These are phyloP conservation scores for Anethum foeniculum DNA, from an alignment of 140 eudicot genomes.

Conservation along the genomic window DNA sequence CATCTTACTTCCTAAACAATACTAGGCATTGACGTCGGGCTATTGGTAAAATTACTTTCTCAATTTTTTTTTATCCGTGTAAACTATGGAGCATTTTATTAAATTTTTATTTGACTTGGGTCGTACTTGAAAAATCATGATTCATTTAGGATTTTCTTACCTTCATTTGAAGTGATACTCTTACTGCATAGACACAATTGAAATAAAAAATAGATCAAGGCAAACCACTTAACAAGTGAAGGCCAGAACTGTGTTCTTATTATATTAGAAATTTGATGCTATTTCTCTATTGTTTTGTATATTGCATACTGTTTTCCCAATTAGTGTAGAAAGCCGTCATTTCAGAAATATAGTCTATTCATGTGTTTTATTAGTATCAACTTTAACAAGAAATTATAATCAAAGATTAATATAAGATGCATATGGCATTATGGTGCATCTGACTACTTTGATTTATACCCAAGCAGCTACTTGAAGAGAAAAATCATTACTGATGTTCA, in stretches of 20 bases:
- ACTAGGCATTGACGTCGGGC: background rate
- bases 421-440: background rate
- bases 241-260: background rate
- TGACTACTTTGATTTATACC: background rate
- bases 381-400: no score
- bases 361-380: no score
- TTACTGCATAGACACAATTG: background rate
- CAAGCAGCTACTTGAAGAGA: background rate
- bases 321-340: background rate
- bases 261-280: background rate
- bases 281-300: background rate
- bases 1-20: no score
- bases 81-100: background rate
- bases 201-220: background rate
- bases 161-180: background rate
- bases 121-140: background rate
- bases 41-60: background rate
- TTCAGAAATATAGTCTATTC: no score
- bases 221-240: background rate
- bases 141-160: background rate
- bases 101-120: background rate
- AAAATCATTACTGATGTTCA: background rate
- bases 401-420: no score
- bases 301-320: background rate
- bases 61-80: no score